Base-by-base conservation (phyloP, 2,329 filamentous ascomycete species). In the Biscogniauxia marginata region DNA sequence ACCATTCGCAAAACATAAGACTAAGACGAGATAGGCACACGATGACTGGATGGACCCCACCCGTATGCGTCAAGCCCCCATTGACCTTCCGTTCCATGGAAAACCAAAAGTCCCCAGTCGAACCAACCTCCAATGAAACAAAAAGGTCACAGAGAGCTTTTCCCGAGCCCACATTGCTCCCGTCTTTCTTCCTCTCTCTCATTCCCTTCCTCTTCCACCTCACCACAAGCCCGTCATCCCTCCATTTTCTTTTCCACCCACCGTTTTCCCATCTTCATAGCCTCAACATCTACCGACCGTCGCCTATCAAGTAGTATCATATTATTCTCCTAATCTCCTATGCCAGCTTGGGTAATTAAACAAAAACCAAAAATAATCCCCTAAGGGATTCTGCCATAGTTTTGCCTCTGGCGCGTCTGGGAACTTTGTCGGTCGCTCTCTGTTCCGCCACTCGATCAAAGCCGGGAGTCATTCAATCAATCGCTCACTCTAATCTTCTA, bases 121-220 rank as follows among this genome's bases (percentile, higher is more conserved):
- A 39, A 39, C 13, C 30, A 39, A 39, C 30, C 30, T 30, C 25
- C 25, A 30, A 30, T 30, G 25, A 30, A 30, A 30, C 25, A 30
- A 30, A 30, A 30, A 30, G 25, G 25, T 30, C 25, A 30, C 25
- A 7, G n/a, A 16, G n/a, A 9, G 9, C 6, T 16, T 39, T 39
- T 39, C 9, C 13, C 13, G 30, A 53, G 22, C 34, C 34, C 46
- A 25, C 30, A 18, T 21, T 23, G 52, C 25, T 47, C 52, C 22
- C 46, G 21, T 47, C 16, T 24, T 43, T 49, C 48, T 55, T 54
- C 51, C 56, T 57, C 49, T 59, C 48, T 53, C 52, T 44, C 53
- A 59, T 53, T 56, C 51, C 22, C 21, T 49, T 56, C 46, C 46
- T 49, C 46, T 49, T 50, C 54, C 47, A 49, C 45, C 50, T 56